These are phyloP conservation scores for Talaromyces sp. DNA, from an alignment of 2,329 filamentous ascomycete species.

Conservation along the genomic window DNA sequence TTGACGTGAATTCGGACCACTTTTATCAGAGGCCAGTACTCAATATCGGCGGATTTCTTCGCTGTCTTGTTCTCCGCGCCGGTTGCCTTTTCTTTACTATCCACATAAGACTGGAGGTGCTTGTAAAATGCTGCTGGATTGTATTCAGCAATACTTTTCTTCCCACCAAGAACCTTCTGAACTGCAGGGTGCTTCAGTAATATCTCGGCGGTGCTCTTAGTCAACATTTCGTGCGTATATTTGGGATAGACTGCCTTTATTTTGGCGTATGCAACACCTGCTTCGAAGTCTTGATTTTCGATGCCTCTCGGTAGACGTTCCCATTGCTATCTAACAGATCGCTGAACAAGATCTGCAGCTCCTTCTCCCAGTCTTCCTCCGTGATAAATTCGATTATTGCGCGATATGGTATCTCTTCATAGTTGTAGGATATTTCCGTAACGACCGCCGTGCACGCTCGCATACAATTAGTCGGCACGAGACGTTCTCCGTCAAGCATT, in stretches of 20 bases:
- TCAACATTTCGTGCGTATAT: conserved; percentile 42
- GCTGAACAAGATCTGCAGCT: conserved; percentile 48
- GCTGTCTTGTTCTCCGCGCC: conserved; percentile 24
- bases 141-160: conserved; percentile 37
- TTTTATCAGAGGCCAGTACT: conserved; percentile 43
- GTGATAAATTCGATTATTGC: conserved; percentile 59
- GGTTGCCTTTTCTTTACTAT: conserved; percentile 51
- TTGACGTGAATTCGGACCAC: conserved; percentile 50
- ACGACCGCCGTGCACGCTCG: conserved; percentile 60
- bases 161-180: conserved; percentile 46
- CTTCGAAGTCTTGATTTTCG: conserved; percentile 46
- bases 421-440: conserved; percentile 59
- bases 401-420: conserved; percentile 46
- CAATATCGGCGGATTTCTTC: conserved; percentile 32
- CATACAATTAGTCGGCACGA: conserved; percentile 57
- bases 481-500: conserved; percentile 58
- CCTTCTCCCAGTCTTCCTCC: conserved; percentile 50
- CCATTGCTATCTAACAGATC: conserved; percentile 48
- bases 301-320: conserved; percentile 34
- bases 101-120: conserved; percentile 50
- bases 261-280: conserved; percentile 41
- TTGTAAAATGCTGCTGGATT: conserved; percentile 44
- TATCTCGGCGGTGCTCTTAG: conserved; percentile 33
- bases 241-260: conserved; percentile 37
- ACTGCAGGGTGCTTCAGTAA: conserved; percentile 45